These are phyloP conservation scores for Takashimella tepidaria DNA, from an alignment of 1,284 basidiomycete species.

Conservation along the genomic window DNA sequence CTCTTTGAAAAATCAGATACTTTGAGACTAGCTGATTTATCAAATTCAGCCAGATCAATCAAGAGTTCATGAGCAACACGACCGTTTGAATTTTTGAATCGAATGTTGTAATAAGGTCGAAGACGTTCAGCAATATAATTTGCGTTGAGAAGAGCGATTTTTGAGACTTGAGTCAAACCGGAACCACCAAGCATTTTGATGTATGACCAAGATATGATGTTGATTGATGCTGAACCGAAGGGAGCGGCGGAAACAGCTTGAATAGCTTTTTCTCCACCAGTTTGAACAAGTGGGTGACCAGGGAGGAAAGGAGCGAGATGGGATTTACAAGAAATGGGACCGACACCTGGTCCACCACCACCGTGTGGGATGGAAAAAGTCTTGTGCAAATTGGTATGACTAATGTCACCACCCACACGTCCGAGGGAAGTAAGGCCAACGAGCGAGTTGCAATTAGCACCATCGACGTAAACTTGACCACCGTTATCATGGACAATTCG, in stretches of 20 bases:
- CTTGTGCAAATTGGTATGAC: slow-evolving; percentile 97
- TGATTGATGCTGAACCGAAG: slow-evolving; percentile 89
- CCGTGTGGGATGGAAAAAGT: slow-evolving; percentile 72
- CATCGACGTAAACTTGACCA: slow-evolving; percentile 96
- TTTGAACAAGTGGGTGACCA: slow-evolving; percentile 72
- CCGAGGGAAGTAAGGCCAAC: slow-evolving; percentile 94
- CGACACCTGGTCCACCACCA: slow-evolving; percentile 86
- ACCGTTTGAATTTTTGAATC: slow-evolving; percentile 84
- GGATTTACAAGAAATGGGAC: slow-evolving; percentile 89
- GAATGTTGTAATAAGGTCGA: slow-evolving; percentile 75
- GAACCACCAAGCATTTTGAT: slow-evolving; percentile 95
- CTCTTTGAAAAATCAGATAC: slow-evolving; percentile 96
- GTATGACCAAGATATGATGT: slow-evolving; percentile 96
- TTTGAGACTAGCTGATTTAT: slow-evolving; percentile 78
- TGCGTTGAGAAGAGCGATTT: slow-evolving; percentile 83
- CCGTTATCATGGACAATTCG: slow-evolving; percentile 90
- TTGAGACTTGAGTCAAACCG: slow-evolving; percentile 79
- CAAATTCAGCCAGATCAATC: slow-evolving; percentile 92
- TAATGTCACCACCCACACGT: slow-evolving; percentile 92
- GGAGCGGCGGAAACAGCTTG: slow-evolving; percentile 86
- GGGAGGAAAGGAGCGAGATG: slow-evolving; percentile 95
- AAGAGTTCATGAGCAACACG: slow-evolving; percentile 93
- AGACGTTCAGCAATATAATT: slow-evolving; percentile 95
- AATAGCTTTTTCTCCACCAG: slow-evolving; percentile 68
- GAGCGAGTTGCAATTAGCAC: slow-evolving; percentile 94